A percentile compares a stretch with the other conserved stretches of the same genome.
Conservation (phyloP, 768 basidiomycete genomes). For the Cubamyces lactineus region DNA sequence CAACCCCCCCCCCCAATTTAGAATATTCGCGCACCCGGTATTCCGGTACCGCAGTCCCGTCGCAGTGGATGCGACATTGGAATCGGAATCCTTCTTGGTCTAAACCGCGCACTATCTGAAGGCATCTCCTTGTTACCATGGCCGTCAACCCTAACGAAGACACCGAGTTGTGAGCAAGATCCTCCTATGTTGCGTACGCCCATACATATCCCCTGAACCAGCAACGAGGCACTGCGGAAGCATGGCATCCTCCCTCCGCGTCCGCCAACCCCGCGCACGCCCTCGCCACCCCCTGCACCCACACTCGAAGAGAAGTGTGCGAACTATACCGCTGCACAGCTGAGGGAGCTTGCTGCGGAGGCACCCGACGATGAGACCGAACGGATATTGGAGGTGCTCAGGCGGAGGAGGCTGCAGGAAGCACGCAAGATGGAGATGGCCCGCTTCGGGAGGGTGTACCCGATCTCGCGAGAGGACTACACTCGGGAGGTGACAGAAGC, state of each 20-base stretch:
- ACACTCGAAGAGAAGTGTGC: constrained; percentile 69
- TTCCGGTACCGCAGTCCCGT: too few species aligned
- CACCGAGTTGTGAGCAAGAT: constrained; percentile 84
- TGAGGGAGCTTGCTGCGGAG: constrained; percentile 73
- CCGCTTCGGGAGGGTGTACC: constrained; percentile 83
- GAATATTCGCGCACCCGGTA: too few species aligned
- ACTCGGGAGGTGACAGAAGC: constrained; percentile 95
- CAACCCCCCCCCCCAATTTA: too few species aligned
- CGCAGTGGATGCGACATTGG: too few species aligned
- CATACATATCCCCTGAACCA: constrained; percentile 38
- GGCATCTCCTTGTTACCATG: constrained; percentile 41
- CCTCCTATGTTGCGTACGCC: neutral
- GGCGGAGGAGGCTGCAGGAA: constrained; percentile 65
- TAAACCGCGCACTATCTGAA: too few species aligned
- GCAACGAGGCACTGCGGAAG: constrained; percentile 92
- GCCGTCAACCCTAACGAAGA: constrained; percentile 86
- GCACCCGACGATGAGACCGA: constrained; percentile 76
- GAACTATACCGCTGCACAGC: constrained; percentile 62
- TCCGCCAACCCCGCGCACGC: constrained; percentile 66
- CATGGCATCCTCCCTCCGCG: constrained; percentile 88
- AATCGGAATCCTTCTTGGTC: too few species aligned
- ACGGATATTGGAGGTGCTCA: constrained; percentile 68
- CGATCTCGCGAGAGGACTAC: constrained; percentile 92
- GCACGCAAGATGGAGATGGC: constrained; percentile 60
- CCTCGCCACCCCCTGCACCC: constrained; percentile 82